Evolutionary conservation across 1,139 yeast genomes (phyloP).

Genomic region (Yamadazyma spencermartinsiae): DNA sequence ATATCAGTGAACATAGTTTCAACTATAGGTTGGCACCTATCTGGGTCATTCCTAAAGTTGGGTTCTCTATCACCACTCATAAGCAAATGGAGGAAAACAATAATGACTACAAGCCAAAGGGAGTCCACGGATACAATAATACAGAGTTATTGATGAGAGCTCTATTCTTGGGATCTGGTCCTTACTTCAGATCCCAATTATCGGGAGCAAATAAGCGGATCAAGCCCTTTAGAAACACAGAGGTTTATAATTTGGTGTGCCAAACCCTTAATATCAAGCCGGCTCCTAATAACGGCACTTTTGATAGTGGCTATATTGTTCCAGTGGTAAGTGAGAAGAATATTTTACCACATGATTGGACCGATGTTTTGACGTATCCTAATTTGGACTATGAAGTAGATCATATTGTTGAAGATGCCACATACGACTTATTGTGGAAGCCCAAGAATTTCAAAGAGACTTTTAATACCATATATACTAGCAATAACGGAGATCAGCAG

Average conservation of each 20-base stretch:
- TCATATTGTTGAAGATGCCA: conserved; percentile 47
- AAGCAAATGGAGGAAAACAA: conserved; percentile 52
- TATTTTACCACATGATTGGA: conserved; percentile 52
- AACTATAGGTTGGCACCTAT: conserved; percentile 74
- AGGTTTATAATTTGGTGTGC: conserved; percentile 74
- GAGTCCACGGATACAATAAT: conserved; percentile 85
- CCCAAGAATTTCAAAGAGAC: conserved; percentile 11
- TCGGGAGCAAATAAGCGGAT: conserved; percentile 31
- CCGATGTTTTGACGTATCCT: conserved; percentile 57
- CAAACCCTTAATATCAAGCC: conserved; percentile 62
- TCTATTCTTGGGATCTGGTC: conserved; percentile 77
- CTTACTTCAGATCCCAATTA: conserved; percentile 53
- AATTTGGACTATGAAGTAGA: conserved; percentile 52
- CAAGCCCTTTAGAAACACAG: conserved; percentile 69
- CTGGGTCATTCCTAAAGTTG: conserved; percentile 82
- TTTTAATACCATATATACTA: conserved; percentile 9
- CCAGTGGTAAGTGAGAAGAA: conserved; percentile 25
- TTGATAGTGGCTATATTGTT: conserved; percentile 11
- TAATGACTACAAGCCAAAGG: conserved; percentile 60
- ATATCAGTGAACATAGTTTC: conserved; percentile 38
- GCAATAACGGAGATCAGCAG: conserved; percentile 19
- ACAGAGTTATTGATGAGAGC: conserved; percentile 81
- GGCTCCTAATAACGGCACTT: conserved; percentile 61
- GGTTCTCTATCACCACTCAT: conserved; percentile 73
- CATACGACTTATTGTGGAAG: conserved; percentile 53